Evolutionary conservation across 768 basidiomycete species (phyloP).

Genomic region (Pisolithus marmoratus): DNA sequence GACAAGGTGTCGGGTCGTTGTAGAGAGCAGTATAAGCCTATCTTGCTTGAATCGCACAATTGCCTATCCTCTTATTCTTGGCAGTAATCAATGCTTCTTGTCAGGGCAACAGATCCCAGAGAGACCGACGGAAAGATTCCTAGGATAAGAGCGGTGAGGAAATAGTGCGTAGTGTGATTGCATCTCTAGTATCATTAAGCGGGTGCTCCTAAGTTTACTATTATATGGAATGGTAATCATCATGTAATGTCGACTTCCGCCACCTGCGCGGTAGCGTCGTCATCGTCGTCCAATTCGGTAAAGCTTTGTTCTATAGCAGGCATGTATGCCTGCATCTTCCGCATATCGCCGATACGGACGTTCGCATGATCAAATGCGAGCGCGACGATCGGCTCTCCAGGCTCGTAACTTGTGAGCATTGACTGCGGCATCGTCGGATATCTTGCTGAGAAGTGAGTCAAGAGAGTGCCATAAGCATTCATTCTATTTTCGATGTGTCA

Average conservation of each 20-base stretch:
- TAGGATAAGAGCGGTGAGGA: conserved; percentile 34
- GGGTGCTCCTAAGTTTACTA: not conserved
- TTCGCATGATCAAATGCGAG: conserved; percentile 80
- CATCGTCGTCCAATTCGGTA: conserved; percentile 49
- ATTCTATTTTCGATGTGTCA: conserved; percentile 45
- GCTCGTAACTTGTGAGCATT: conserved; percentile 14
- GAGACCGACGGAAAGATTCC: conserved; percentile 5
- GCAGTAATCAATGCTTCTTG: conserved; percentile 52
- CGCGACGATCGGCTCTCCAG: conserved; percentile 47
- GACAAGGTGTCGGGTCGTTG: conserved; percentile 42
- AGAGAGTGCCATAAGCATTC: conserved; percentile 77
- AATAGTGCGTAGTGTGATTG: conserved; percentile 45
- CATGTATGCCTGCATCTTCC: conserved; percentile 78
- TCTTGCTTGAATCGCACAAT: not conserved
- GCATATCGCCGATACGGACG: conserved; percentile 71
- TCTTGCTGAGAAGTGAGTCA: conserved; percentile 94
- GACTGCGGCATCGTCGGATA: conserved; percentile 80
- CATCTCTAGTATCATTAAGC: conserved; percentile 39
- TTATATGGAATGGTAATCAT: not conserved
- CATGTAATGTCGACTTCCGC: conserved; percentile 19
- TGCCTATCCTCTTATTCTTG: not conserved
- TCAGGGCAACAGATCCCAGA: conserved; percentile 22
- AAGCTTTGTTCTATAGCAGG: conserved; percentile 63
- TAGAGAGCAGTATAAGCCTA: conserved; percentile 44
- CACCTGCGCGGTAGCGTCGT: conserved; percentile 21